phyloP scores from a whole-genome alignment of 2,329 filamentous ascomycete species.

The Fusarium bulbicola region DNA sequence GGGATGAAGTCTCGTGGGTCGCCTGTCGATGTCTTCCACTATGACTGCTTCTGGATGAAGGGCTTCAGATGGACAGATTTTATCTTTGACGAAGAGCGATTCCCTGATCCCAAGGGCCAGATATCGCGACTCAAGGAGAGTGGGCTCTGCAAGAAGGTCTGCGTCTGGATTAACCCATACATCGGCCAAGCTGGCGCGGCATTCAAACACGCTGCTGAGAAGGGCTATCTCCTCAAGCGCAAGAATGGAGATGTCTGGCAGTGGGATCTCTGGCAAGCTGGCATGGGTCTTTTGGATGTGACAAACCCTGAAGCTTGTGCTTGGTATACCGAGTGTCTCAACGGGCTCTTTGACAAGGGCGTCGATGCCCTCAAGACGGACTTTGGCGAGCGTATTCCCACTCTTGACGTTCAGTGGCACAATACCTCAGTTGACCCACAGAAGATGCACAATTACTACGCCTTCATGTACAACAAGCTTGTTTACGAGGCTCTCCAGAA shows the following conservation, averaged over 20 bases:
- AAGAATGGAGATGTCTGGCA: conserved; percentile 77
- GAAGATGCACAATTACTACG: conserved; percentile 81
- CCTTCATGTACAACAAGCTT: conserved; percentile 76
- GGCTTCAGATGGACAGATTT: conserved; percentile 81
- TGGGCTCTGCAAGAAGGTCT: conserved; percentile 70
- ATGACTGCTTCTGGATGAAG: conserved; percentile 82
- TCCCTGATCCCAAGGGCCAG: conserved; percentile 73
- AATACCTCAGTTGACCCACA: conserved; percentile 66
- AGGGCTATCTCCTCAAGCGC: conserved; percentile 75
- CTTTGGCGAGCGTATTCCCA: conserved; percentile 77
- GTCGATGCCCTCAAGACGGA: conserved; percentile 80
- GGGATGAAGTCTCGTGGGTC: conserved; percentile 73
- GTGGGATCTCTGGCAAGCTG: conserved; percentile 81
- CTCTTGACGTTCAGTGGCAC: conserved; percentile 70
- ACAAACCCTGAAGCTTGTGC: conserved; percentile 74
- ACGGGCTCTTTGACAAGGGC: conserved; percentile 72
- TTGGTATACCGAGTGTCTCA: conserved; percentile 72
- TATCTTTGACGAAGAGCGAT: conserved; percentile 72
- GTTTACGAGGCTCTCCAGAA: conserved; percentile 73
- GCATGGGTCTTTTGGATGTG: conserved; percentile 79
- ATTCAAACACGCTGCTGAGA: conserved; percentile 70
- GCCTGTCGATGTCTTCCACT: conserved; percentile 77
- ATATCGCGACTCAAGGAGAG: conserved; percentile 71
- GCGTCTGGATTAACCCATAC: conserved; percentile 82
- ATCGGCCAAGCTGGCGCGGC: conserved; percentile 74